phyloP scores from a whole-genome alignment of 2,329 filamentous ascomycete genomes.

The Fusarium sp. region DNA sequence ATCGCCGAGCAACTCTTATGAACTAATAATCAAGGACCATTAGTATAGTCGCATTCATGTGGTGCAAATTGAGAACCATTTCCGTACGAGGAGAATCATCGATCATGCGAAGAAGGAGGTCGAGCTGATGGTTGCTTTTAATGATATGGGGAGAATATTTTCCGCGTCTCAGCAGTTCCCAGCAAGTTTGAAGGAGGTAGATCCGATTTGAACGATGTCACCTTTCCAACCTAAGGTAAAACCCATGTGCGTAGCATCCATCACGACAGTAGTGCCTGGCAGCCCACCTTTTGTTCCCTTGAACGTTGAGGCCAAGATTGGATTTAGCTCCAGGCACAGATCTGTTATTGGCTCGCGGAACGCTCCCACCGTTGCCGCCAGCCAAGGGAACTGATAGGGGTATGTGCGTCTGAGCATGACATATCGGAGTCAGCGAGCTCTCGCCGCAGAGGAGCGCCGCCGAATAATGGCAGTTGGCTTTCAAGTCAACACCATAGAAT shows the following conservation, averaged over 20 bases:
- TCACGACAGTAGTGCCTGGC: slow-evolving; percentile 4
- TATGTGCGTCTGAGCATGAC: slow-evolving; percentile 1
- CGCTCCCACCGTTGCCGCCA: slow-evolving; percentile 20
- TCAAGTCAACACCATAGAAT: neutral
- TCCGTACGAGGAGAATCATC: neutral
- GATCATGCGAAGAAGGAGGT: slow-evolving; percentile 3
- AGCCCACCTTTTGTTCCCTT: slow-evolving; percentile 29
- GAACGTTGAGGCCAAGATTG: slow-evolving; percentile 23
- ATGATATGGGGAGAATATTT: slow-evolving; percentile 30
- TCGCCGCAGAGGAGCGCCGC: slow-evolving; percentile 22
- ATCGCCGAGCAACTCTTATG: neutral
- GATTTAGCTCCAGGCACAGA: slow-evolving; percentile 53
- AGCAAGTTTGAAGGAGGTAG: slow-evolving; percentile 26
- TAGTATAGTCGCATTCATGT: neutral
- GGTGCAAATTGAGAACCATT: neutral
- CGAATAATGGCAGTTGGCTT: neutral
- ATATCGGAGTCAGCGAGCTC: slow-evolving; percentile 19
- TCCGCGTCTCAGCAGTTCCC: slow-evolving; percentile 25
- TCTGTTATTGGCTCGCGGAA: slow-evolving; percentile 54
- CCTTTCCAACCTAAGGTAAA: slow-evolving; percentile 32
- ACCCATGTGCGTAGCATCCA: slow-evolving; percentile 23
- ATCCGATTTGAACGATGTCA: slow-evolving; percentile 44
- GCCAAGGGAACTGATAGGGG: slow-evolving; percentile 21
- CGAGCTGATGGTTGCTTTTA: slow-evolving; percentile 10
- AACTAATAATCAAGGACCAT: neutral